These are phyloP conservation scores for Aspergillus avenaceus DNA, from an alignment of 495 filamentous ascomycete species.

Conservation along the genomic window DNA sequence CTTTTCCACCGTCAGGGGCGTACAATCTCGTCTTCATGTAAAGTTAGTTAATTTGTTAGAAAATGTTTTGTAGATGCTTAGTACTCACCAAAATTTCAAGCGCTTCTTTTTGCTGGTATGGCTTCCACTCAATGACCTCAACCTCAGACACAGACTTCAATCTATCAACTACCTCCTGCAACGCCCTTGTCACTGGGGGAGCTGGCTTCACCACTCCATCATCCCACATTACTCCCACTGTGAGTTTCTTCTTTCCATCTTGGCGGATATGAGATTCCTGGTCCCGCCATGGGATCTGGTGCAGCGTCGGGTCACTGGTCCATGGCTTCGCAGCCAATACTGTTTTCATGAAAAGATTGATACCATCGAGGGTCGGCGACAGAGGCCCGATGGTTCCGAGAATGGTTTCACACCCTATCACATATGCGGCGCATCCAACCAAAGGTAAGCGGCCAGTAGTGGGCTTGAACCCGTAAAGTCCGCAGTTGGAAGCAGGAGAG, in stretches of 20 bases:
- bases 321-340: slow-evolving; percentile 51
- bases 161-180: slow-evolving; percentile 38
- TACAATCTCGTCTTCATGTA: background rate
- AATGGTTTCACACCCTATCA: slow-evolving; percentile 10
- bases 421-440: slow-evolving; percentile 8
- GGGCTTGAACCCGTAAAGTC: slow-evolving; percentile 29
- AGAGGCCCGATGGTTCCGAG: background rate
- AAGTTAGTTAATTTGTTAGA: too few relatives aligned
- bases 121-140: background rate
- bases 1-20: background rate
- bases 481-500: slow-evolving; percentile 26
- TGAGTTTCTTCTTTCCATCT: slow-evolving; percentile 26
- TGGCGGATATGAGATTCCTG: background rate
- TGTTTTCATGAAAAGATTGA: slow-evolving; percentile 53
- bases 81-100: background rate
- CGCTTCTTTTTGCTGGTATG: background rate
- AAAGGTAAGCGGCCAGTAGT: slow-evolving; percentile 22
- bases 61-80: too few relatives aligned
- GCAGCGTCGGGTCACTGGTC: slow-evolving; percentile 22
- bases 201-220: slow-evolving; percentile 54
- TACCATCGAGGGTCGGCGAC: slow-evolving; percentile 44
- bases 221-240: slow-evolving; percentile 48
- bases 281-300: background rate
- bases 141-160: slow-evolving; percentile 24
- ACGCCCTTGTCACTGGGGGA: slow-evolving; percentile 45